These are phyloP conservation scores for Fusarium annulatum DNA, from an alignment of 2,329 filamentous ascomycete species.

Conservation along the genomic window DNA sequence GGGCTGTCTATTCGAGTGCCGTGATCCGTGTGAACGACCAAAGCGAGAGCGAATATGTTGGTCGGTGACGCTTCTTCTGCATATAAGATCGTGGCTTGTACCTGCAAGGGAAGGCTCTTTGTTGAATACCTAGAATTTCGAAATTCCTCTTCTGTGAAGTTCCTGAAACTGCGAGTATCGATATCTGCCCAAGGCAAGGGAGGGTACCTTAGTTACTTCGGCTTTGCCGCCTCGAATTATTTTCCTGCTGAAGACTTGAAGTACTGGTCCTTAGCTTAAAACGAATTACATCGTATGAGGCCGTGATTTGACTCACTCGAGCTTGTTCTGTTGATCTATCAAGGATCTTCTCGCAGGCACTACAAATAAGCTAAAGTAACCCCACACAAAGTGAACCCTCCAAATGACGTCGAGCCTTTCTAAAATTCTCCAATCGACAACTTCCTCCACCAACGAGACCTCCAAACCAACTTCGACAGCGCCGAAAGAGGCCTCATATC, in stretches of 20 bases:
- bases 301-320: background rate
- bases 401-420: conserved; percentile 31
- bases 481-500: background rate
- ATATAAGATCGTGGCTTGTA: background rate
- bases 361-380: background rate
- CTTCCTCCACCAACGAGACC: conserved; percentile 7
- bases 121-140: background rate
- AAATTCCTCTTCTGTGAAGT: background rate
- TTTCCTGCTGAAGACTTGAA: background rate
- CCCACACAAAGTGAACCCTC: conserved; percentile 10
- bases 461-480: background rate
- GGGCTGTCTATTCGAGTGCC: conserved; percentile 31
- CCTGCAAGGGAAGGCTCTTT: background rate
- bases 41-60: conserved; percentile 1
- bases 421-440: conserved; percentile 24
- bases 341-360: conserved; percentile 5
- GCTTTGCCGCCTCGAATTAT: background rate
- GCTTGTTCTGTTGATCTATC: background rate
- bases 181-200: background rate
- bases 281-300: background rate
- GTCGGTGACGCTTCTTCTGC: background rate
- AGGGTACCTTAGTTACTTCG: background rate
- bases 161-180: background rate
- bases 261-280: background rate
- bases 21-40: conserved; percentile 4